Conservation (phyloP, 495 filamentous ascomycete species). For the Chaetomidium leptoderma region DNA sequence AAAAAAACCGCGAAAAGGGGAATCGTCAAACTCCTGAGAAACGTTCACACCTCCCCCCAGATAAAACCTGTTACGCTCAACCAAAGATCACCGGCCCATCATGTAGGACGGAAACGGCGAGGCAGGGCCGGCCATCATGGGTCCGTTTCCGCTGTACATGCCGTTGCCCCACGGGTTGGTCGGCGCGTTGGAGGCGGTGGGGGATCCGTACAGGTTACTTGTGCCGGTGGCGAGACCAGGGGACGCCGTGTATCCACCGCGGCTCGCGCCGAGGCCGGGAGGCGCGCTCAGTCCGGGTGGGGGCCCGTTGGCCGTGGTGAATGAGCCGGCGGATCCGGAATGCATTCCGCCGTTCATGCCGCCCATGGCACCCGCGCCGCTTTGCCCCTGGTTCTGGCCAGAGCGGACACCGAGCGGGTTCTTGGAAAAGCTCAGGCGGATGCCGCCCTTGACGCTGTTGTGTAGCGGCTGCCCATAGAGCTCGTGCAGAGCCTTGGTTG, state of each 20-base stretch:
- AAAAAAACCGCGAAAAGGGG: not conserved
- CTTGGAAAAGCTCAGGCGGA: conserved; percentile 97
- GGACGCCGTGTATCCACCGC: conserved; percentile 30
- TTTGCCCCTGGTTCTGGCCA: conserved; percentile 52
- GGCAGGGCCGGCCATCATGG: conserved; percentile 20
- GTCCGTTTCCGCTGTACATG: conserved; percentile 21
- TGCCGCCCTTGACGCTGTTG: conserved; percentile 93
- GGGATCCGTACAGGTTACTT: conserved; percentile 19
- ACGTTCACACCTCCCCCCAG: not conserved
- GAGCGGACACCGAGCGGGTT: conserved; percentile 92
- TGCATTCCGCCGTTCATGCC: conserved; percentile 46
- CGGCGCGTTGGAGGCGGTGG: conserved; percentile 18
- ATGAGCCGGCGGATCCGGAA: conserved; percentile 46
- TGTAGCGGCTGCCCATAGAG: conserved; percentile 84
- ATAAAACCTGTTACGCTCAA: too few species aligned
- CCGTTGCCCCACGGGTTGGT: conserved; percentile 28
- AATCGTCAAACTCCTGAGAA: conserved; percentile 10
- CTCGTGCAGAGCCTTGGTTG: conserved; percentile 88
- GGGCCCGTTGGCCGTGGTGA: conserved; percentile 68
- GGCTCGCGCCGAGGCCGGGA: conserved; percentile 56
- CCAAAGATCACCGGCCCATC: conserved; percentile 28
- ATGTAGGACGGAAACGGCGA: conserved; percentile 28
- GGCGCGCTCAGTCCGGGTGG: conserved; percentile 69
- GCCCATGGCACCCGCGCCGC: conserved; percentile 47
- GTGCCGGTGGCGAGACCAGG: conserved; percentile 17